Base-by-base conservation (phyloP, 257 asterid species). In the Agastache rugosa region DNA sequence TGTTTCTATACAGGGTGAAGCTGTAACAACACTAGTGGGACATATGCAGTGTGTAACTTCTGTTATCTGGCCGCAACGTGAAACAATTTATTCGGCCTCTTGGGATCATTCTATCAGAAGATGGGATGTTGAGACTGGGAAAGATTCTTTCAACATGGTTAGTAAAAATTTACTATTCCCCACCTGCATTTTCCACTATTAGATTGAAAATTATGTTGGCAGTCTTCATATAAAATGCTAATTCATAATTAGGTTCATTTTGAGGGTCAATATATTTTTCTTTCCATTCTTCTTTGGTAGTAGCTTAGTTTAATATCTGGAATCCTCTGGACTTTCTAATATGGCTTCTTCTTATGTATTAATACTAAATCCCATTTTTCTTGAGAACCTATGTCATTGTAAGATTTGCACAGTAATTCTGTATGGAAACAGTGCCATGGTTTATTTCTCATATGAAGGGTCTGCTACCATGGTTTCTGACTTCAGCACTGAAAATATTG, bases 51-150 rank as follows among this genome's bases (percentile, higher is more conserved):
- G 93, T 78, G 96, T 92, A 68, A 85, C 99, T 67, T 85, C 97
- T 63, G 94, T 92, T 34, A 85, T 80, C 79, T 95, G 99, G 99
- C 89, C 97, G 16, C 78, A 85, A 68, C 83, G 44, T 71, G 87
- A 69, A 58, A 85, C 91, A 75, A 79, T 95, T 69, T 92, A 87
- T 82, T 95, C 99, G 51, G 89, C 93, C 54, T 90, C 99, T 71
- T 95, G 98, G 97, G 99, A 95, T 83, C 97, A 93, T 80, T 84
- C 98, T 75, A 88, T 92, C 69, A 87, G 92, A 85, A 89, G 86
- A 80, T 95, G 99, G 99, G 98, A 95, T 80, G 98, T 91, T 78
- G 96, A 83, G 86, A 88, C 87, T 5, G 96, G 98, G 81, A 87
- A 87, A 81, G 91, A 89, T 75, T 74, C 86, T 61, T 55, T 82